Conservation (phyloP, 108 stramenopile genomes). For the Skeletonema costatum region DNA sequence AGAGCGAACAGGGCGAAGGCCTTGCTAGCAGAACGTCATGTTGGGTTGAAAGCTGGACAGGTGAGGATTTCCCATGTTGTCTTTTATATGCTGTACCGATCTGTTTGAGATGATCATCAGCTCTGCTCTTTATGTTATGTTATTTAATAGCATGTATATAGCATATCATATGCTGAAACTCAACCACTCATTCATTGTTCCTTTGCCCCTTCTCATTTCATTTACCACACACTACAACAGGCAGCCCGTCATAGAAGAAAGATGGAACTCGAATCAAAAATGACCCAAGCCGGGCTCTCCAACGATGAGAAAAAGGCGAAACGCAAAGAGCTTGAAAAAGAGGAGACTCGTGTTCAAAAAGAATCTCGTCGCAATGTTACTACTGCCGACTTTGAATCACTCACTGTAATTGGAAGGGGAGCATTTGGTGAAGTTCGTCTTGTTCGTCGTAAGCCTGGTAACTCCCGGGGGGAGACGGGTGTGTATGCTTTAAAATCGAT, state of each 20-base stretch:
- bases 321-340: constrained; percentile 75
- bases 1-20: constrained; percentile 89
- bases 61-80: constrained; percentile 39
- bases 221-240: constrained; percentile 24
- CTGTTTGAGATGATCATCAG: background rate
- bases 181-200: background rate
- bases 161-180: background rate
- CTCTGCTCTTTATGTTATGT: too few relatives aligned
- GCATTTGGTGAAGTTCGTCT: constrained; percentile 97
- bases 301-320: constrained; percentile 81
- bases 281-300: constrained; percentile 74
- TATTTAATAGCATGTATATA: background rate
- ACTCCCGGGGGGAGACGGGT: constrained; percentile 41
- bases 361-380: constrained; percentile 77
- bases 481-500: constrained; percentile 98
- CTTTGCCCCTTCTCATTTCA: background rate
- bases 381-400: constrained; percentile 90
- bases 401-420: constrained; percentile 93
- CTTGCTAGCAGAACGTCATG: constrained; percentile 76
- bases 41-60: constrained; percentile 76
- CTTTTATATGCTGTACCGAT: constrained; percentile 1
- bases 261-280: constrained; percentile 83
- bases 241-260: constrained; percentile 78
- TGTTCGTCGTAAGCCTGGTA: constrained; percentile 80
- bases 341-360: constrained; percentile 82